Percentiles rank a stretch among this genome's conserved stretches.
These are phyloP conservation scores for Davidsoniella australis DNA, from an alignment of 2,329 filamentous ascomycete genomes.

Conservation along the genomic window DNA sequence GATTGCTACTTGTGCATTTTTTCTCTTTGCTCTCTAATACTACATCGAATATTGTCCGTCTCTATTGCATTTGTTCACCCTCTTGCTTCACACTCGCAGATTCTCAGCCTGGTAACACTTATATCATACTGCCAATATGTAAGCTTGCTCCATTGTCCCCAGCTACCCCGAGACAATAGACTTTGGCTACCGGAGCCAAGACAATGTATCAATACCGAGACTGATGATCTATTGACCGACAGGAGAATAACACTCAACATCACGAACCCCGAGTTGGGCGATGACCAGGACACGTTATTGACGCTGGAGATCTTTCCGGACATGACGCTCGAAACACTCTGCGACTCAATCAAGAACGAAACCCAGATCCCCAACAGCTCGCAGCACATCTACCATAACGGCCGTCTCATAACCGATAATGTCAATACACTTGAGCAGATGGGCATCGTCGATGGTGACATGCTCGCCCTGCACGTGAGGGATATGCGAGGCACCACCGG, in stretches of 20 bases:
- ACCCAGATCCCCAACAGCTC: constrained; percentile 51
- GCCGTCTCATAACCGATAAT: constrained; percentile 60
- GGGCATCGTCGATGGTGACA: constrained; percentile 71
- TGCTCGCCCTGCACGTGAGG: constrained; percentile 73
- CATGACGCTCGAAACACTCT: constrained; percentile 71
- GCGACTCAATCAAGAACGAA: constrained; percentile 76
- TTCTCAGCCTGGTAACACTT: too few relatives aligned
- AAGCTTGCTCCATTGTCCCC: not conserved
- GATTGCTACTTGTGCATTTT: too few relatives aligned
- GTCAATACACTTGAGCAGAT: constrained; percentile 66
- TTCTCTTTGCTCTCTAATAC: too few relatives aligned
- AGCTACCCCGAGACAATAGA: not conserved
- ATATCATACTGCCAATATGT: not conserved
- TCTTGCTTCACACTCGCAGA: too few relatives aligned
- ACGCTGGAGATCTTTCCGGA: constrained; percentile 67
- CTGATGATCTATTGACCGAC: constrained; percentile 12
- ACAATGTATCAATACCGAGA: not conserved
- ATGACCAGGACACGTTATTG: constrained; percentile 54
- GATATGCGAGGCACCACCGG: constrained; percentile 35
- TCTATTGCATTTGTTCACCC: too few relatives aligned
- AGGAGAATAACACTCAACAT: constrained; percentile 85
- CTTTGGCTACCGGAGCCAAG: not conserved
- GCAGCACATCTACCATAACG: constrained; percentile 84
- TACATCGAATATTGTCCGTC: too few relatives aligned
- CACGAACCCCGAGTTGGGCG: constrained; percentile 49